These are phyloP conservation scores for Bothriochloa decipiens DNA, from an alignment of 176 grass and related monocot species.

Conservation along the genomic window DNA sequence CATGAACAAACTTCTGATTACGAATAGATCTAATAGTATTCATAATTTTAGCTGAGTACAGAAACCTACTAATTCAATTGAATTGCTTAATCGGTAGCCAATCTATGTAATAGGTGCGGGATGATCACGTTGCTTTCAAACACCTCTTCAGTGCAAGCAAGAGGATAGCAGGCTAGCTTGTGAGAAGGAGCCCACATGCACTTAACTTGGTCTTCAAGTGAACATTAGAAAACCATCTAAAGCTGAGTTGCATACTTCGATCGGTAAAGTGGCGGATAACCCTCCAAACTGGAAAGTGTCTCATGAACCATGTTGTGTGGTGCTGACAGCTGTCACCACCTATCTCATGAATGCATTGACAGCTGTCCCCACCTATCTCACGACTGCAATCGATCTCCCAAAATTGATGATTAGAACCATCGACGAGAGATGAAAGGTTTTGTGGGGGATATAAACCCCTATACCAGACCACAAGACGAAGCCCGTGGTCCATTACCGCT, in stretches of 20 bases:
- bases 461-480: too few species aligned
- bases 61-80: not conserved
- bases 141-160: not conserved
- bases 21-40: not conserved
- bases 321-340: not conserved
- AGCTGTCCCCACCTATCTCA: not conserved
- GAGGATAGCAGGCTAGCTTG: constrained; percentile 8
- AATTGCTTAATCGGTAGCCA: not conserved
- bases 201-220: not conserved
- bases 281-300: not conserved
- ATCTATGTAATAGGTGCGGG: not conserved
- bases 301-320: not conserved
- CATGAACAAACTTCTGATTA: constrained; percentile 19
- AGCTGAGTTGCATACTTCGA: not conserved
- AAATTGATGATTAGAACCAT: not conserved
- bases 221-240: not conserved
- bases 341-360: not conserved
- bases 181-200: not conserved
- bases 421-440: not conserved
- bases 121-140: not conserved
- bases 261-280: not conserved
- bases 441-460: too few species aligned
- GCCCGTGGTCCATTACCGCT: too few species aligned
- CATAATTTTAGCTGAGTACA: not conserved
- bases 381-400: not conserved